phyloP scores from a whole-genome alignment of 768 basidiomycete species.

The Mrakia hoshinonis region DNA sequence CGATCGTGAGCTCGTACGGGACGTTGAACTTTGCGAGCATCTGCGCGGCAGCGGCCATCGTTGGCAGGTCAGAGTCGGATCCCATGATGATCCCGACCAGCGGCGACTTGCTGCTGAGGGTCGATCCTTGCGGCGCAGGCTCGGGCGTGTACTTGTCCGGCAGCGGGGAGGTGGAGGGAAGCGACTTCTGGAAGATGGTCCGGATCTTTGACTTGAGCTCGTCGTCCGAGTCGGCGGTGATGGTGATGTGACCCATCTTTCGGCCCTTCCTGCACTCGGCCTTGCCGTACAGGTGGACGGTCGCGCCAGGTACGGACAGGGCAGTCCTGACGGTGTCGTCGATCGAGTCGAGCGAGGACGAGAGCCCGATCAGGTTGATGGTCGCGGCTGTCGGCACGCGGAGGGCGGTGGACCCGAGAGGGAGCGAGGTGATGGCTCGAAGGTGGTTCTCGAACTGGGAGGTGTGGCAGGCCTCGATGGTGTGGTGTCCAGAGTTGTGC shows the following conservation, averaged over 20 bases:
- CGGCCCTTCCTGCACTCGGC: slow-evolving; percentile 74
- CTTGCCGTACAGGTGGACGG: slow-evolving; percentile 92
- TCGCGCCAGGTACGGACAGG: slow-evolving; percentile 61
- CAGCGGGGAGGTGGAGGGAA: slow-evolving; percentile 45
- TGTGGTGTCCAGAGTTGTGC: slow-evolving; percentile 98
- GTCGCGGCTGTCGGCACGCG: slow-evolving; percentile 80
- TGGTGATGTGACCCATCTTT: slow-evolving; percentile 96
- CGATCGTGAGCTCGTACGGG: slow-evolving; percentile 89
- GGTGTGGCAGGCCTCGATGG: slow-evolving; percentile 91
- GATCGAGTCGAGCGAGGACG: slow-evolving; percentile 51
- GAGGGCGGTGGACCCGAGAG: slow-evolving; percentile 77
- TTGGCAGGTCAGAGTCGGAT: slow-evolving; percentile 92
- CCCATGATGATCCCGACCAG: slow-evolving; percentile 96
- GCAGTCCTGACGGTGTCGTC: slow-evolving; percentile 52
- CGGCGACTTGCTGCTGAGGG: slow-evolving; percentile 42
- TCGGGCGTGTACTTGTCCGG: slow-evolving; percentile 46
- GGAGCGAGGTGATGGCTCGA: slow-evolving; percentile 80
- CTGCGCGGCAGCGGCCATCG: slow-evolving; percentile 78
- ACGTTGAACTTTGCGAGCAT: slow-evolving; percentile 73
- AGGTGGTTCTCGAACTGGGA: slow-evolving; percentile 98
- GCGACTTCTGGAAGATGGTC: slow-evolving; percentile 55
- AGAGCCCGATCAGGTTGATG: slow-evolving; percentile 89
- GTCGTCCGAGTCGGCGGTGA: slow-evolving; percentile 74
- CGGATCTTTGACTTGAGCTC: slow-evolving; percentile 61
- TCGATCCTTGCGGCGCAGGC: slow-evolving; percentile 41